Evolutionary conservation across 495 filamentous ascomycete species (phyloP), one percentile per base, ranked within the genome.

Genomic region (Aspergillus affinis): DNA sequence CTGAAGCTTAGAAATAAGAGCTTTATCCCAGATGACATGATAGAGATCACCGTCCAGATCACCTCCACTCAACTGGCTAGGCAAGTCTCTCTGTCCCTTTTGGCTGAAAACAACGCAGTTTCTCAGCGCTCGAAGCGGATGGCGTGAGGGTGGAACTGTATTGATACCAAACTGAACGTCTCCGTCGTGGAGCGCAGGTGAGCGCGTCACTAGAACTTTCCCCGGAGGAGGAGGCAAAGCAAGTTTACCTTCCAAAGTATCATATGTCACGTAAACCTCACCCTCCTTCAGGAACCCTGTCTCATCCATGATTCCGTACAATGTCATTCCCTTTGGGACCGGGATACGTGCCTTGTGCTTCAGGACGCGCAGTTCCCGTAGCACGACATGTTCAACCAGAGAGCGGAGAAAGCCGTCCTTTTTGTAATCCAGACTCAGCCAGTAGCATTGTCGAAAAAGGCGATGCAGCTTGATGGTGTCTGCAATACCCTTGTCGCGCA

Each of bases 241-340:
- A 32, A 60, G 59, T 49, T 57, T 45, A 13, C 48, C 55, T 5
- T 32, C 18, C 66, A 64, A 61, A 7, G 57, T 49, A 36, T 65
- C 56, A 15, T 54, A 69, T 8, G 66, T 64, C 4, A 66, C 57
- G 21, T 62, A 69, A 2, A 69, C 59, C n/a, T 69, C 49, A n/a
- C 57, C 58, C 65, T 90, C 89, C 47, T 84, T 59, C 3, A 96
- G 73, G 41, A 75, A 77, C 0, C 82, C 84, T 2, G 88, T 91
- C 71, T 96, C 91, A 62, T 96, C 91, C 83, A 95, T 89, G 26
- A 95, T 78, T 10, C 91, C 91, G 61, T 87, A 90, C 0, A 94
- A 73, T 0, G 87, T 90, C 8, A 86, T 75, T 0, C 89, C 91
- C n/a, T 86, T 59, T 3, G 77, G 65, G 1, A 96, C 81, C 0